Base-by-base conservation (phyloP, 257 asterid species). In the Linderniella brevidens region DNA sequence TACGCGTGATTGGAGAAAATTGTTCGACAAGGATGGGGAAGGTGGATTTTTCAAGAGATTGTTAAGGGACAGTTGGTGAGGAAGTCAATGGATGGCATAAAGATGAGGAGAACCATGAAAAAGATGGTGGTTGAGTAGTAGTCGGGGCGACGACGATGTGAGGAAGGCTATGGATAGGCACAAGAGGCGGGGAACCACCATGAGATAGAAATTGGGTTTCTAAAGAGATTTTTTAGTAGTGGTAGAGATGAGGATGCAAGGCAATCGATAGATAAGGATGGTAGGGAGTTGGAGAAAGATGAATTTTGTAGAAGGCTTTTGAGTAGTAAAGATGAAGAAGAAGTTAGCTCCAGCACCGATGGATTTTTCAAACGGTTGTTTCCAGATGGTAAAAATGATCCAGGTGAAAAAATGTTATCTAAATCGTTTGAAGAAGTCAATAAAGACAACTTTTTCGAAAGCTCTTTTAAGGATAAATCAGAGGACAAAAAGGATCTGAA, bases 101-200 rank as follows among this genome's bases (percentile, higher is more conserved):
- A 46, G 35, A 46, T 43, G 48, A 9, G 16, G 80, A 75, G 39
- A 15, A 69, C 1, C 80, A 68, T 58, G 74, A 64, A 62, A 74
- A 71, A 36, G 19, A 43, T 13, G 74, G 73, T 43, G 74, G 88
- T 6, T 87, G 63, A 75, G 80, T 72, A 93, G 74, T 58, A 74
- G 80, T 60, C 72, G n/a, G n/a, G n/a, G 73, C 66, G 94, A 86
- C 53, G 96, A 82, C 56, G 93, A 82, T 9, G 53, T 59, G 41
- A 75, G 76, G 65, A 3, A 25, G 32, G 3, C 32, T 25, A 25
- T 25, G 3, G 32, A 25, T 25, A 25, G 3, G 58, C 64, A 58
- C 49, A 72, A 64, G 74, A 69, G 68, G 77, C 5, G 0, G 84
- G 63, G 65, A 81, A 25, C 32, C 32, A 74, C 55, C 64, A 55